phyloP scores from a whole-genome alignment of 2,329 filamentous ascomycete genomes.

The Fusarium succisae region DNA sequence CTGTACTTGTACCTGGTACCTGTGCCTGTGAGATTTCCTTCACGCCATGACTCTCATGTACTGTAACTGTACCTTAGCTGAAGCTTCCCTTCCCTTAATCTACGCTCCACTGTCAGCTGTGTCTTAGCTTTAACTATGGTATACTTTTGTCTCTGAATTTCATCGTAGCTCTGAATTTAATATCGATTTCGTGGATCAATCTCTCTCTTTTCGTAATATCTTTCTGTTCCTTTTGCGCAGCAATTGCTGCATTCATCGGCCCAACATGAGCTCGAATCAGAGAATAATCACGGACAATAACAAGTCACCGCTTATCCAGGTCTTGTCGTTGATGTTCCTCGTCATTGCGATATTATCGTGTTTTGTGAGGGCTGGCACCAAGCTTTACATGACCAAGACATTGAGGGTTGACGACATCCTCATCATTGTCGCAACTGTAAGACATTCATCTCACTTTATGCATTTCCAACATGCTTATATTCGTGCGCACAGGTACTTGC shows the following conservation, averaged over 20 bases:
- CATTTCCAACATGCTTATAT: neutral
- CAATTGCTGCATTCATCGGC: neutral
- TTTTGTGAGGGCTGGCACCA: constrained; percentile 40
- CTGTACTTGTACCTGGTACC: neutral
- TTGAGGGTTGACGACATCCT: constrained; percentile 41
- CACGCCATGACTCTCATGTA: neutral
- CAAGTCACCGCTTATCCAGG: constrained; percentile 45
- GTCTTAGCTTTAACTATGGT: neutral
- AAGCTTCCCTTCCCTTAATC: neutral
- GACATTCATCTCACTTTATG: neutral
- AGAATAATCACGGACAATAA: constrained; percentile 41
- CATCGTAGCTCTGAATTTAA: neutral
- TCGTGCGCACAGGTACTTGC: constrained; percentile 30
- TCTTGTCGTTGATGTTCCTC: constrained; percentile 44
- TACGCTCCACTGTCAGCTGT: constrained; percentile 1
- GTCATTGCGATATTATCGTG: constrained; percentile 42
- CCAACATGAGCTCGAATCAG: constrained; percentile 37
- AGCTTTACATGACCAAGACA: constrained; percentile 44
- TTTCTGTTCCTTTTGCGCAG: neutral
- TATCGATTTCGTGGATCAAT: neutral
- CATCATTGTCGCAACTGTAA: constrained; percentile 39
- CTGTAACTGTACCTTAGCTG: neutral
- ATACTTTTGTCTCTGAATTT: neutral
- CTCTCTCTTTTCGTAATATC: neutral
- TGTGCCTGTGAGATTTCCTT: neutral